Evolutionary conservation across 345 rosid species (phyloP), one percentile per base, ranked within the genome.

Genomic region (Hirschfeldia incana): DNA sequence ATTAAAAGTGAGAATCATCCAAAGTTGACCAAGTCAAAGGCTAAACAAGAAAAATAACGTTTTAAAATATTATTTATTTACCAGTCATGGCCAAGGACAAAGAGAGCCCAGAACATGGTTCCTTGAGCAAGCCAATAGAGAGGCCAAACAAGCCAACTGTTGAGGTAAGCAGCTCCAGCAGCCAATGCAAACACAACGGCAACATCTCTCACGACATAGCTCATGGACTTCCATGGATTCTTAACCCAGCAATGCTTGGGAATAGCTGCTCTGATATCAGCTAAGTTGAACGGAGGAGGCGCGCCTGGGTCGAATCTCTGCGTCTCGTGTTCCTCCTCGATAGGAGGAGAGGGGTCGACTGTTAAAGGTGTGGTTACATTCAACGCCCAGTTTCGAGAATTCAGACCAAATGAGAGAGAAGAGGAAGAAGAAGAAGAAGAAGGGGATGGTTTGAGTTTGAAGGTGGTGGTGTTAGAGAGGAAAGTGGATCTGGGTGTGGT

Each of bases 31-130:
- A 74, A 62, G 6, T 4, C 5, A 15, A 17, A 6, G 55, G 4
- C 16, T 12, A 53, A 70, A 44, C 62, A 44, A 53, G 3, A 13
- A 67, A 51, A 11, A 59, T 9, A 27, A 36, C 5, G 3, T 67
- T 63, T 75, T 75, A 26, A 29, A 29, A 29, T 3, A 8, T 42
- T 10, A 1, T 10, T 3, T 30, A 32, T 28, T 37, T 84, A 94
- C 98, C 98, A 92, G 76, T 94, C 98, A 85, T 94, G 98, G 6
- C 97, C 97, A 32, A 94, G 97, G 81, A 94, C 98, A 83, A 94
- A 94, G 71, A 94, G 87, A 73, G 94, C 98, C 98, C 98, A 94
- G 65, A 92, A 94, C 97, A 94, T 94, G 46, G 98, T 94, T 51
- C 97, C 98, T 76, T 94, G 98, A 75, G 88, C 91, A 13, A 82